These are phyloP conservation scores for Claviceps citrina DNA, from an alignment of 2,329 filamentous ascomycete species.

Conservation along the genomic window DNA sequence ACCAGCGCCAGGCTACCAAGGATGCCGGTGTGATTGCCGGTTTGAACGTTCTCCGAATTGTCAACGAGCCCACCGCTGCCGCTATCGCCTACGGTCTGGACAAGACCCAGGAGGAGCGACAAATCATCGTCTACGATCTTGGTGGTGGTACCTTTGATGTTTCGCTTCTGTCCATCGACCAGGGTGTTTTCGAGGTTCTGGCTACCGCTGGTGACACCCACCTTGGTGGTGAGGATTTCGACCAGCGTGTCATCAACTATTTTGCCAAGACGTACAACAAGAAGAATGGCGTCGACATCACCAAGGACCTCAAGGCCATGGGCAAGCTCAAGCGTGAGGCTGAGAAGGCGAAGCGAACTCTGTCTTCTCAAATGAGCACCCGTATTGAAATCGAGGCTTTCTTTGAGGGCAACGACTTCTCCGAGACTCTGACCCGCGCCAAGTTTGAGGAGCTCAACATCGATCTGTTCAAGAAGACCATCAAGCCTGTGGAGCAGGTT, in stretches of 20 bases:
- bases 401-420: conserved; percentile 94
- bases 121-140: conserved; percentile 87
- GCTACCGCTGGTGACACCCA: conserved; percentile 94
- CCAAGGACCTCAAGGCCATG: conserved; percentile 94
- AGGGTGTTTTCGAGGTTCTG: conserved; percentile 87
- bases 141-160: conserved; percentile 94
- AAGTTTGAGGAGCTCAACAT: conserved; percentile 99
- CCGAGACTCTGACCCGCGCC: conserved; percentile 91
- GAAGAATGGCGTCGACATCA: conserved; percentile 84
- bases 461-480: conserved; percentile 97
- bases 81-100: conserved; percentile 89
- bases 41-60: conserved; percentile 87
- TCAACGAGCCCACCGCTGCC: conserved; percentile 92
- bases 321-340: conserved; percentile 98
- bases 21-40: conserved; percentile 85
- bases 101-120: conserved; percentile 68
- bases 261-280: conserved; percentile 98
- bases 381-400: conserved; percentile 95
- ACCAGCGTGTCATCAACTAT: conserved; percentile 92
- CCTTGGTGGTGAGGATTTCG: conserved; percentile 96
- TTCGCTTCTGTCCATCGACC: conserved; percentile 77
- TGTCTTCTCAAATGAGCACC: conserved; percentile 85
- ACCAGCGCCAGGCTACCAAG: conserved; percentile 93
- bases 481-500: conserved; percentile 97
- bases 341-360: conserved; percentile 97